Base-by-base conservation (phyloP, 345 rosid species). In the Salix viminalis region DNA sequence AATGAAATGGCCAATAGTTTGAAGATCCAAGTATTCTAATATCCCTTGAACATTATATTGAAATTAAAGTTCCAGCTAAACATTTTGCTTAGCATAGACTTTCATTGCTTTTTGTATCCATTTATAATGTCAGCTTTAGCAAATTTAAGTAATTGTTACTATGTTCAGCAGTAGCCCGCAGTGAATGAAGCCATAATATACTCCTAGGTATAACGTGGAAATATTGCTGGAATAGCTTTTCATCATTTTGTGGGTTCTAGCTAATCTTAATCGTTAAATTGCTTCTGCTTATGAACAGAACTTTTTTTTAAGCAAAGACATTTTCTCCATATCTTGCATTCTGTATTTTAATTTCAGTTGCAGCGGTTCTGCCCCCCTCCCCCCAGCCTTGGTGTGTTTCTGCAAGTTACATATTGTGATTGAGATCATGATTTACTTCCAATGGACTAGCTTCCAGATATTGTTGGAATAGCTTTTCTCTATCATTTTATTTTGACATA, bases 361-460 rank as follows among this genome's bases (percentile, higher is more conserved):
- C 18, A 36, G 50, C 32, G 0, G 32, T 72, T 72, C 13, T 56
- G 58, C 19, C 1, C 24, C 9, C 42, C 6, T 5, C 9, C 58
- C 56, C 19, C 56, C 7, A 18, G 19, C 19, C 8, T 26, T 69
- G 52, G 19, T 42, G 36, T 64, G 24, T 74, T 73, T 54, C 75
- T 61, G 65, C 46, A 11, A 56, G n/a, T 32, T 5, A 21, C 13
- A 44, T 50, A 26, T 24, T 34, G 28, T 34, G 9, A 34, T 66
- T 18, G 32, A 9, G 73, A 60, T 24, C 54, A 7, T 24, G 21
- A 52, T 52, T 52, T 16, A 65, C 34, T 77, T 65, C 9, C 64
- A 46, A n/a, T 62, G 41, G 6, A 69, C 65, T 75, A 73, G n/a
- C 52, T 32, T 54, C 30, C 72, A 77, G 46, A 64, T 56, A 58